Evolutionary conservation across 306 rosid species (phyloP).

Genomic region (Lablab purpureus): DNA sequence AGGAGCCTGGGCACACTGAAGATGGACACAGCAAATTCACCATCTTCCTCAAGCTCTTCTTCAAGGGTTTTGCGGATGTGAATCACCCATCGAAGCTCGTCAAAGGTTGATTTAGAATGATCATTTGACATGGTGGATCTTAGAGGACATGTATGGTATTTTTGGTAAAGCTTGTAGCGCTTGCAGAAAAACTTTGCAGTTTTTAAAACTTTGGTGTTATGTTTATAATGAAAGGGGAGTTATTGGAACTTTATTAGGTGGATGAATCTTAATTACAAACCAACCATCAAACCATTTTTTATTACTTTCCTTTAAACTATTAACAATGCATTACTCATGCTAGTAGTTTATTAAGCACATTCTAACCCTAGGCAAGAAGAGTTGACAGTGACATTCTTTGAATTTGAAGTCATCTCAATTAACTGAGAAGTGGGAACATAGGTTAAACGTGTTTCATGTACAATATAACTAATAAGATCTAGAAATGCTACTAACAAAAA

Average conservation of each 20-base stretch:
- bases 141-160: constrained; percentile 35
- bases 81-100: constrained; percentile 71
- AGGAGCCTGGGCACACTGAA: constrained; percentile 68
- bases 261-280: neutral
- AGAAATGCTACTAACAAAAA: too few species aligned
- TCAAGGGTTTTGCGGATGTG: constrained; percentile 68
- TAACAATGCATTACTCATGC: constrained; percentile 39
- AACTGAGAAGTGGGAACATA: neutral
- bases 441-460: neutral
- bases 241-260: constrained; percentile 19
- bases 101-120: constrained; percentile 51
- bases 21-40: constrained; percentile 58
- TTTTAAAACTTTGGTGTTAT: neutral
- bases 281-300: neutral
- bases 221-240: neutral
- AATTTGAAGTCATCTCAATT: constrained; percentile 16
- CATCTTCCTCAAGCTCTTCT: constrained; percentile 66
- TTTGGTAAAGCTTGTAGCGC: neutral
- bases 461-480: too few species aligned
- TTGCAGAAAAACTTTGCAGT: neutral
- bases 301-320: constrained; percentile 17
- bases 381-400: constrained; percentile 2
- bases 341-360: neutral
- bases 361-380: neutral
- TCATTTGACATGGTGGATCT: constrained; percentile 45